Percentiles rank a stretch among this genome's conserved stretches.
phyloP scores from a whole-genome alignment of 2,329 filamentous ascomycete species.

The Colletotrichum zoysiae region DNA sequence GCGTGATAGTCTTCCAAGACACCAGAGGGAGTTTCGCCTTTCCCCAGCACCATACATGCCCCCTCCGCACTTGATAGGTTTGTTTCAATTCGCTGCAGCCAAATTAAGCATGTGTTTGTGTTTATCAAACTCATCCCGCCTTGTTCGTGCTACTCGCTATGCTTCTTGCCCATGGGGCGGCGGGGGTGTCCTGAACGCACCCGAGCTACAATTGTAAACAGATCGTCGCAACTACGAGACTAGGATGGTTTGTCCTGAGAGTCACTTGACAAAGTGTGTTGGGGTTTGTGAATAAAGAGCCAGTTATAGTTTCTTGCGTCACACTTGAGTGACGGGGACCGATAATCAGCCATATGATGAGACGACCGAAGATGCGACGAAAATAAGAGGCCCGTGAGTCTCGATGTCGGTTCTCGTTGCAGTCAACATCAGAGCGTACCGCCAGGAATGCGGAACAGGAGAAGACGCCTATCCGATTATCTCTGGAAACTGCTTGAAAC shows the following conservation, averaged over 20 bases:
- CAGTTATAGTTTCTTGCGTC: neutral
- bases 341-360: neutral
- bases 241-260: neutral
- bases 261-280: neutral
- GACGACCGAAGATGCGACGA: conserved; percentile 1
- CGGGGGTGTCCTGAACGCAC: neutral
- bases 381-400: neutral
- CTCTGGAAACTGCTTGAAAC: neutral
- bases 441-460: neutral
- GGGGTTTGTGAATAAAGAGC: neutral
- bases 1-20: neutral
- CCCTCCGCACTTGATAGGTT: neutral
- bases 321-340: neutral
- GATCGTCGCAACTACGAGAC: neutral
- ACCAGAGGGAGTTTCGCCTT: neutral
- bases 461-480: neutral
- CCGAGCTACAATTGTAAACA: neutral
- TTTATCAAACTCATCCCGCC: neutral
- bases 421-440: conserved; percentile 2
- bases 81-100: neutral
- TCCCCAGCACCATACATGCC: neutral
- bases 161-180: neutral
- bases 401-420: neutral
- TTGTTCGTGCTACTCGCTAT: neutral
- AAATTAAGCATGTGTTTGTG: neutral